These are phyloP conservation scores for Psilocybe cubensis DNA, from an alignment of 768 basidiomycete genomes.

Conservation along the genomic window DNA sequence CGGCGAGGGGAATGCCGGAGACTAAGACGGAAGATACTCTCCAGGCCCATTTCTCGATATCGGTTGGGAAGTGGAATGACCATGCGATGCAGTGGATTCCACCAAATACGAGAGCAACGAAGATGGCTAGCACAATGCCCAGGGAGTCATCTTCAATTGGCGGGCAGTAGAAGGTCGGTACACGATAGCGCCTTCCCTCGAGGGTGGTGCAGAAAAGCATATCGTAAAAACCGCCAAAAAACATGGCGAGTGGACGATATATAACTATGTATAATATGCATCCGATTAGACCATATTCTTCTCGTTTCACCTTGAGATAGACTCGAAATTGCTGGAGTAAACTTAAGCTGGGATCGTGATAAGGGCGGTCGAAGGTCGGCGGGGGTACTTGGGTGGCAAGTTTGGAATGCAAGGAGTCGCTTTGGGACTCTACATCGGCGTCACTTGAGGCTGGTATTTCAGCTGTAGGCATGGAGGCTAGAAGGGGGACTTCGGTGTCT, in stretches of 20 bases:
- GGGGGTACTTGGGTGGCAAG: not conserved
- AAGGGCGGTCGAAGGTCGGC: not conserved
- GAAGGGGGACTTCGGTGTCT: too few relatives aligned
- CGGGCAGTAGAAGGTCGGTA: constrained; percentile 11
- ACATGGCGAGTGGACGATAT: not conserved
- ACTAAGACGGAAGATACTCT: constrained; percentile 1
- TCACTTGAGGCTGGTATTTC: not conserved
- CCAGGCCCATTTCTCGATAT: constrained; percentile 12
- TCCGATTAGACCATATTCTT: not conserved
- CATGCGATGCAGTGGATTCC: constrained; percentile 20
- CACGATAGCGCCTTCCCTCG: constrained; percentile 2
- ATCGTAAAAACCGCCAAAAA: constrained; percentile 6
- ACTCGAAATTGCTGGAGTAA: not conserved
- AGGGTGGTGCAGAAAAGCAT: constrained; percentile 4
- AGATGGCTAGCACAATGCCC: not conserved
- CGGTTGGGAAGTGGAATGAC: constrained; percentile 15
- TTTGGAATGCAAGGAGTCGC: not conserved
- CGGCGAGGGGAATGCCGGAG: not conserved
- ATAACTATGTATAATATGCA: not conserved
- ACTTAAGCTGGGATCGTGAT: not conserved
- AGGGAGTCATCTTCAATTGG: not conserved
- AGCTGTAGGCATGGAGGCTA: not conserved
- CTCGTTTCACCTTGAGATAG: not conserved
- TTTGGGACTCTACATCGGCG: not conserved
- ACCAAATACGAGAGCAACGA: constrained; percentile 17